Evolutionary conservation across 2,329 filamentous ascomycete species (phyloP).

Genomic region (Coniochaeta sp.): DNA sequence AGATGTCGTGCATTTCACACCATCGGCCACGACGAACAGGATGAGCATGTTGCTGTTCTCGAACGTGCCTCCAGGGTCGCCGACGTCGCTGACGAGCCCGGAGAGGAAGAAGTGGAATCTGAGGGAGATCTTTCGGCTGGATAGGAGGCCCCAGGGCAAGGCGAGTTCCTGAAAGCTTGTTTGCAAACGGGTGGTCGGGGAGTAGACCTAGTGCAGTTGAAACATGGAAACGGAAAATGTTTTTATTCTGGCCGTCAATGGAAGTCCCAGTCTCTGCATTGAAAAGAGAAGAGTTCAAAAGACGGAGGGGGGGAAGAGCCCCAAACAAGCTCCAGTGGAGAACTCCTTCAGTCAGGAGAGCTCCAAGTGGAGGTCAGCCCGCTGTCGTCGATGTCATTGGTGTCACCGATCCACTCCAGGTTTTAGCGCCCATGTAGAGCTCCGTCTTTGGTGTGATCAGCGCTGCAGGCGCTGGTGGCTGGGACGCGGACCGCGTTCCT

Average conservation of each 20-base stretch:
- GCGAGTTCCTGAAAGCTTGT: neutral
- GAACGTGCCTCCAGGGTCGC: neutral
- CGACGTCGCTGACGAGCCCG: conserved; percentile 1
- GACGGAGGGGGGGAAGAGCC: no score
- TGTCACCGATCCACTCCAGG: conserved; percentile 1
- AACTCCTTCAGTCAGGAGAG: neutral
- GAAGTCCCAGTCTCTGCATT: no score
- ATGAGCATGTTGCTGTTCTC: conserved; percentile 5
- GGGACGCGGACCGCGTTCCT: neutral
- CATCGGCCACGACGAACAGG: neutral
- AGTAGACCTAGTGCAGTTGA: no score
- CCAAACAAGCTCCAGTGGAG: no score
- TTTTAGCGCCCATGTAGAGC: neutral
- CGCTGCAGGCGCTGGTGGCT: neutral
- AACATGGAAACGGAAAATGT: no score
- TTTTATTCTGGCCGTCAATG: no score
- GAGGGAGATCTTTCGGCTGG: conserved; percentile 10
- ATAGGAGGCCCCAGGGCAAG: conserved; percentile 7
- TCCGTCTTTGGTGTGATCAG: neutral
- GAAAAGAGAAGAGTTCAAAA: no score
- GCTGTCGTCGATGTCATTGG: neutral
- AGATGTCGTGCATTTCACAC: conserved; percentile 19
- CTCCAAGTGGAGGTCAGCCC: neutral
- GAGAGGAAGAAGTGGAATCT: conserved; percentile 11
- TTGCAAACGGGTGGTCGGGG: no score